Percentiles rank a stretch among this genome's conserved stretches.
phyloP scores from a whole-genome alignment of 768 basidiomycete species.

The Phlebiopsis flavidoalba region DNA sequence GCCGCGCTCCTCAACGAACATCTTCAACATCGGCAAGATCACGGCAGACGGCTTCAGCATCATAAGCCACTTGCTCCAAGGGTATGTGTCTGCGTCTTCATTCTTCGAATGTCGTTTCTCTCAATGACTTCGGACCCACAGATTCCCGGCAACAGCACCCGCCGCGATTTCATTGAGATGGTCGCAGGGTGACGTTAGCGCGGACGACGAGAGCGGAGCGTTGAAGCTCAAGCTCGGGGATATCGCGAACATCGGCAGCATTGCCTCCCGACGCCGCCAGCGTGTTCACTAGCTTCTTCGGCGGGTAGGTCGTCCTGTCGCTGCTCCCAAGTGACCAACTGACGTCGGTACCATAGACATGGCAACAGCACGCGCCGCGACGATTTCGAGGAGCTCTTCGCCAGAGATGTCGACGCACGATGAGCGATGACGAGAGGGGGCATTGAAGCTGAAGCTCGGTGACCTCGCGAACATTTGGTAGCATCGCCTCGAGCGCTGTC shows the following conservation, averaged over 20 bases:
- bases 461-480: background rate
- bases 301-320: background rate
- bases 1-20: background rate
- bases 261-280: background rate
- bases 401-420: background rate
- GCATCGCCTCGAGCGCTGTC: background rate
- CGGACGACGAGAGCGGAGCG: background rate
- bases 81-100: background rate
- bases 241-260: background rate
- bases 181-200: background rate
- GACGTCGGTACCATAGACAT: too few species aligned
- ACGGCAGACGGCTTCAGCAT: background rate
- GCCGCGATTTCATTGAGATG: background rate
- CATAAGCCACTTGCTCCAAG: background rate
- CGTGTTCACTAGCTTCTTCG: background rate
- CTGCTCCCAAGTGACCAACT: background rate
- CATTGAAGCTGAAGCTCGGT: background rate
- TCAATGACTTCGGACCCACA: background rate
- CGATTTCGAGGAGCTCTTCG: background rate
- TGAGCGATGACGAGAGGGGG: background rate
- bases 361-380: background rate
- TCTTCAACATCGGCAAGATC: background rate
- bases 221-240: background rate
- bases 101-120: too few species aligned
- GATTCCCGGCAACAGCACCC: background rate